These are phyloP conservation scores for Stachybotrys chartarum DNA, from an alignment of 2,329 filamentous ascomycete species.

Conservation along the genomic window DNA sequence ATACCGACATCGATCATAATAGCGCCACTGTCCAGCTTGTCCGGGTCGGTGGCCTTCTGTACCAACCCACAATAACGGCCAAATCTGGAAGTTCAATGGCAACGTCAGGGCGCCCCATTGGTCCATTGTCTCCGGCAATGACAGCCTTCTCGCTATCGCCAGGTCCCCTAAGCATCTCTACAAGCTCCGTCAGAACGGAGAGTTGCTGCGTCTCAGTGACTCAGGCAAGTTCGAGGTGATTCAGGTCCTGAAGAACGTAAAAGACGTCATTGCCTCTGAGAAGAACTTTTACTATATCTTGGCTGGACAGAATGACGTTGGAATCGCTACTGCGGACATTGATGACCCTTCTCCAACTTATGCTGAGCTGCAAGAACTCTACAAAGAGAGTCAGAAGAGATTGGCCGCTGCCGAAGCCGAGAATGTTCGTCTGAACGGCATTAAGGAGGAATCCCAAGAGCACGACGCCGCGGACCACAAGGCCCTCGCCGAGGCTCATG, in stretches of 20 bases:
- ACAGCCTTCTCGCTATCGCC: background rate
- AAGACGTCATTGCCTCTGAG: conserved; percentile 2
- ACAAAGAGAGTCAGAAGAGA: background rate
- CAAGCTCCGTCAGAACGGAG: background rate
- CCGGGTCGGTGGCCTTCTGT: background rate
- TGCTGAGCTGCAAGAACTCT: conserved; percentile 3
- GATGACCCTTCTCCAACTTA: conserved; percentile 2
- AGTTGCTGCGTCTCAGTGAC: conserved; percentile 2
- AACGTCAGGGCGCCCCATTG: background rate
- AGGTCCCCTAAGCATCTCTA: conserved; percentile 1
- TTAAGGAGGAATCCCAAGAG: background rate
- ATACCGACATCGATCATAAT: background rate
- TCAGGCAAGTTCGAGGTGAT: background rate
- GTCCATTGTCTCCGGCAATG: conserved; percentile 1
- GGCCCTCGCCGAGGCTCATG: conserved; percentile 3
- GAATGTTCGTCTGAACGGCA: background rate
- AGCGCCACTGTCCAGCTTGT: background rate
- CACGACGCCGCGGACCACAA: conserved; percentile 4
- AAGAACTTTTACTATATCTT: conserved; percentile 4
- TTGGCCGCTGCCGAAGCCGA: background rate
- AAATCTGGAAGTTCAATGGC: conserved; percentile 42
- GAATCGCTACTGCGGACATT: conserved; percentile 2
- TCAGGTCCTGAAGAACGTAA: conserved; percentile 1
- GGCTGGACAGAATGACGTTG: background rate
- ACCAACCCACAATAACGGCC: conserved; percentile 12